Percentiles rank a stretch among this genome's conserved stretches.
phyloP scores from a whole-genome alignment of 495 filamentous ascomycete species.

The Achaetomiella virescens region DNA sequence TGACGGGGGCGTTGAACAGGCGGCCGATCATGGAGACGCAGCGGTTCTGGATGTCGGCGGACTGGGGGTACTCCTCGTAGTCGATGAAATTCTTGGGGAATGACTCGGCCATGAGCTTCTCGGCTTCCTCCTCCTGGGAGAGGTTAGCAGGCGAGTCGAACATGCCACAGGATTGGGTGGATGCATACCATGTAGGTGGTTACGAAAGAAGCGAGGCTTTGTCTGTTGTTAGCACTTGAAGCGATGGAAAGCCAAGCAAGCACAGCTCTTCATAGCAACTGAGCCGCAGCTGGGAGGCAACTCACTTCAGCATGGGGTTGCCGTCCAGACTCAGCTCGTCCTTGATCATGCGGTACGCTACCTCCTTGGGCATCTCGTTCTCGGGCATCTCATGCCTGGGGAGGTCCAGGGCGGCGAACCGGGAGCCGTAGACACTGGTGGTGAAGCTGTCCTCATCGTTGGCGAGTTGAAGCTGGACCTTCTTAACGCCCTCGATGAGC shows the following conservation, averaged over 20 bases:
- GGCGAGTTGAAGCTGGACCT: conserved; percentile 39
- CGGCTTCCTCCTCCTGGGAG: conserved; percentile 73
- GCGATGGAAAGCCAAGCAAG: neutral
- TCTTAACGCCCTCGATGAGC: conserved; percentile 41
- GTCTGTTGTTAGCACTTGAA: neutral
- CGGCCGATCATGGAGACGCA: conserved; percentile 92
- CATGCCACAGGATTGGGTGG: neutral
- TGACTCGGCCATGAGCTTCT: conserved; percentile 83
- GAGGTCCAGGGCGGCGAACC: conserved; percentile 70
- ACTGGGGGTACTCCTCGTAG: conserved; percentile 87
- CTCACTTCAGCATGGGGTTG: conserved; percentile 82
- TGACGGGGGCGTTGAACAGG: conserved; percentile 66
- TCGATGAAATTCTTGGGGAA: conserved; percentile 92
- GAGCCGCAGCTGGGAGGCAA: too few species aligned
- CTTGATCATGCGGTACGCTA: conserved; percentile 94
- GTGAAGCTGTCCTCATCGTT: conserved; percentile 57
- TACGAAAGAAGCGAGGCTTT: conserved; percentile 69
- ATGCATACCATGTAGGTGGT: conserved; percentile 73
- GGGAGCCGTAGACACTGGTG: conserved; percentile 77
- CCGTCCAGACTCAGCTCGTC: conserved; percentile 85
- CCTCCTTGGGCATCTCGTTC: conserved; percentile 75
- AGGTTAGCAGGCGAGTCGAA: neutral
- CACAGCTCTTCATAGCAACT: too few species aligned
- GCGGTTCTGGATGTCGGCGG: conserved; percentile 84
- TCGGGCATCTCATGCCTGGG: conserved; percentile 87